Base-by-base conservation (phyloP, 2,329 filamentous ascomycete species). In the Diaporthe sp. region DNA sequence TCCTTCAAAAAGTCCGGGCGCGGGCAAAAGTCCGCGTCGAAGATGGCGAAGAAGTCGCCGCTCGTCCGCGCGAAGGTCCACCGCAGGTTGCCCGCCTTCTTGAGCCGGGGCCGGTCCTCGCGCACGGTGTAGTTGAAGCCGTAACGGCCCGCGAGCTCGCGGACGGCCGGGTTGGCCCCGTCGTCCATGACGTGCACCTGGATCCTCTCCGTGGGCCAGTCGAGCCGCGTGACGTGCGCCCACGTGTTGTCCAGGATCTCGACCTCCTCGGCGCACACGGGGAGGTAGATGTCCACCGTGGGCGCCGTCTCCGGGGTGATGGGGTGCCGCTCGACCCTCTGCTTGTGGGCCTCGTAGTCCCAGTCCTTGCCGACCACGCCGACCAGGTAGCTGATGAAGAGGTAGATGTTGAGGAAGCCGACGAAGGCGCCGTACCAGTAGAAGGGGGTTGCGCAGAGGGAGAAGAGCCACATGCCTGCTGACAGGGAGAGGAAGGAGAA, bases 1-100 rank as follows among this genome's bases (percentile, higher is more conserved):
- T 86, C 85, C 37, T 78, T 77, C 8, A 86, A 75, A 59, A 86
- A 86, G 75, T 86, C 85, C 2, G 82, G 81, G 12, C 85, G 82
- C 0, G 85, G 84, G 75, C 85, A 86, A 68, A 86, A 86, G 76
- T 86, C 85, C 34, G 85, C 85, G 73, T 86, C 85, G 65, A 85
- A 86, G 71, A 86, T 86, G 73, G 81, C 80, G 59, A 86, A 86
- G 79, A 81, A 86, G n/a, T 85, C 83, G 19, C 83, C 84, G 12
- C 77, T 69, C 1, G 85, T 86, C 12, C 83, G 76, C 0, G 82
- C 77, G 71, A 86, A 86, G 0, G 84, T 83, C 83, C 83, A 85
- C 3, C 85, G 83, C 10, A 86, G 81, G 77, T 86, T 86, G 12
- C 85, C 85, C 8, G 85, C 84, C 78, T 86, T 86, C 75, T 84